Percentiles rank a stretch among this genome's conserved stretches.
These are phyloP conservation scores for Fagus crenata DNA, from an alignment of 306 rosid species.

Conservation along the genomic window DNA sequence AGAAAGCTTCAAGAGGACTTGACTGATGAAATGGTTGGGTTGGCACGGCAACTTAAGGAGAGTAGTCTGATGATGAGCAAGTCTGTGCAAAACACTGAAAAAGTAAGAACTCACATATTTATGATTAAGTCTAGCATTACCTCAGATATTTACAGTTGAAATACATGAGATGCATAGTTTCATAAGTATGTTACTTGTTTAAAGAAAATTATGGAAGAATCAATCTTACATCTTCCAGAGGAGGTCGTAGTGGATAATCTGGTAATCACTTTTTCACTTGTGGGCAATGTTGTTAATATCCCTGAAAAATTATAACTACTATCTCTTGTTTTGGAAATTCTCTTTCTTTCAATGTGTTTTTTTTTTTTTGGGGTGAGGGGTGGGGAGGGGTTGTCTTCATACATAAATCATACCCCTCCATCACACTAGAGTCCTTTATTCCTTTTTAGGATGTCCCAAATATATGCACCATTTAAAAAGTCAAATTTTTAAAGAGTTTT, in stretches of 20 bases:
- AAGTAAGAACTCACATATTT: constrained; percentile 41
- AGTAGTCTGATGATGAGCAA: constrained; percentile 81
- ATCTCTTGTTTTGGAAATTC: too few species aligned
- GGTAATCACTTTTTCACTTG: neutral
- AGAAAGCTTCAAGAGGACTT: constrained; percentile 94
- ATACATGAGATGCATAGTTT: neutral
- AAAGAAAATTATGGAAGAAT: constrained; percentile 1
- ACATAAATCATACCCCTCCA: too few species aligned
- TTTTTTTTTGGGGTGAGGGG: too few species aligned
- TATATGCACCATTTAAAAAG: too few species aligned
- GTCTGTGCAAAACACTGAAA: constrained; percentile 72
- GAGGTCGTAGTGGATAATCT: neutral
- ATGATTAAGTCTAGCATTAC: neutral
- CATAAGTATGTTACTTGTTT: neutral
- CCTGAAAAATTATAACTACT: neutral
- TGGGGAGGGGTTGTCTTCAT: neutral
- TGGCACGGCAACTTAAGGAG: constrained; percentile 94
- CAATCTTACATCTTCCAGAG: neutral
- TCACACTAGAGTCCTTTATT: too few species aligned
- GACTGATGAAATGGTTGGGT: constrained; percentile 91
- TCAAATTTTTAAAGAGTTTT: too few species aligned
- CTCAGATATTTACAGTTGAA: neutral
- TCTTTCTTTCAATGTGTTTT: too few species aligned
- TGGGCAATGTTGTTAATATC: neutral
- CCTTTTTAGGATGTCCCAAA: too few species aligned